Conservation (phyloP, 2,329 filamentous ascomycete species). For the Diaporthe citrichinensis region DNA sequence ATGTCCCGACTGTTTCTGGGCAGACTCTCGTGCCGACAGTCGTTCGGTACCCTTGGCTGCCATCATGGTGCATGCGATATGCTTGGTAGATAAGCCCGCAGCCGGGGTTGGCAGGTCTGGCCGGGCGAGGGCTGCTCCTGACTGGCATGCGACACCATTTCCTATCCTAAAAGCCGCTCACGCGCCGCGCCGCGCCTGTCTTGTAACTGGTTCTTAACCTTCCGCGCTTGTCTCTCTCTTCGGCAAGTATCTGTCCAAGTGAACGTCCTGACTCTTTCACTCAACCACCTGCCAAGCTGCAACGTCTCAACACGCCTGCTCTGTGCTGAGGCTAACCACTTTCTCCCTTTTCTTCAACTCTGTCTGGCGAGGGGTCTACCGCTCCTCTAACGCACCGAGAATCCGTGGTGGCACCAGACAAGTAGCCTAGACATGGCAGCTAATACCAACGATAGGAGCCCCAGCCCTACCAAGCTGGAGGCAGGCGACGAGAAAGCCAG, state of each 20-base stretch:
- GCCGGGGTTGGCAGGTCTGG: neutral
- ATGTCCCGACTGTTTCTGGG: neutral
- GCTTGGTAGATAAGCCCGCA: constrained; percentile 25
- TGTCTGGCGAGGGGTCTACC: constrained; percentile 26
- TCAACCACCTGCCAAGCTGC: neutral
- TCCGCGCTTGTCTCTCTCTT: neutral
- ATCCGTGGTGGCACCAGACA: constrained; percentile 31
- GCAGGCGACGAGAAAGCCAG: constrained; percentile 6
- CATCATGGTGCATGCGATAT: constrained; percentile 23
- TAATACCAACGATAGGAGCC: neutral
- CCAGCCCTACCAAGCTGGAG: constrained; percentile 16
- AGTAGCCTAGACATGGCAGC: neutral
- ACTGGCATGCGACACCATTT: constrained; percentile 10
- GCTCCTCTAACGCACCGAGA: constrained; percentile 31
- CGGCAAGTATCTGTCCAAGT: neutral
- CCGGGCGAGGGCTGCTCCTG: neutral
- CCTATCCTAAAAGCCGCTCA: constrained; percentile 14
- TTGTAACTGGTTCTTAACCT: neutral
- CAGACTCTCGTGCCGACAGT: neutral
- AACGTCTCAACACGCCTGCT: neutral
- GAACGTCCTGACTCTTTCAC: neutral
- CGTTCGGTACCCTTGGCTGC: constrained; percentile 19
- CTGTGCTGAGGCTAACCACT: neutral
- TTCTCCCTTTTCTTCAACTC: neutral
- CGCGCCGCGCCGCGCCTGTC: neutral